Conservation (phyloP, 176 grass and related monocot species). For the Eremochloa ophiuroides region DNA sequence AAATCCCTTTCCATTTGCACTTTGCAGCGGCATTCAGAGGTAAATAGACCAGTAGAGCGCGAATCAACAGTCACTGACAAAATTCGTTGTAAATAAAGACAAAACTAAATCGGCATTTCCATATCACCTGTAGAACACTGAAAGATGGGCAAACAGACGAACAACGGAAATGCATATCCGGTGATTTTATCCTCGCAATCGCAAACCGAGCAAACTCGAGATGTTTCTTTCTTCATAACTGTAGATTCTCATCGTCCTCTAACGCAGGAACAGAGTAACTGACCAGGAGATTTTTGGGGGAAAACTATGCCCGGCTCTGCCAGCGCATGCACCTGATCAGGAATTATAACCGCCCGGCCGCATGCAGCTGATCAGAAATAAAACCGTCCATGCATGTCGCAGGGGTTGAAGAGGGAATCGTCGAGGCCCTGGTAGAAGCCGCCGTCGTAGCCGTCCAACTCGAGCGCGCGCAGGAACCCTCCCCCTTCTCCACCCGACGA, state of each 20-base stretch:
- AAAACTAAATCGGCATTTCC: neutral
- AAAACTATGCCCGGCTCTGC: neutral
- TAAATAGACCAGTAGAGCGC: neutral
- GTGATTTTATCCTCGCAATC: neutral
- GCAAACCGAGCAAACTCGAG: neutral
- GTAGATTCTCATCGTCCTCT: neutral
- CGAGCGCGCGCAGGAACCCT: neutral
- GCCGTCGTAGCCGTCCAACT: neutral
- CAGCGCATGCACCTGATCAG: constrained; percentile 11
- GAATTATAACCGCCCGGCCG: no score
- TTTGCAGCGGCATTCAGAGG: neutral
- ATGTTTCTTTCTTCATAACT: neutral
- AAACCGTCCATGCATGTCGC: no score
- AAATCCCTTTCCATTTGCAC: neutral
- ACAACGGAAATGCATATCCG: neutral
- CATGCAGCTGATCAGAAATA: no score
- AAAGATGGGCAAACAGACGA: neutral
- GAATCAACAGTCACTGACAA: neutral
- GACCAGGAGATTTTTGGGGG: neutral
- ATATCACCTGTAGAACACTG: neutral
- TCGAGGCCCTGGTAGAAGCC: constrained; percentile 26
- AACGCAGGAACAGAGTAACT: neutral
- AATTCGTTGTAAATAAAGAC: neutral
- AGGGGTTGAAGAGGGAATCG: constrained; percentile 18
- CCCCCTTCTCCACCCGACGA: constrained; percentile 1